A percentile compares a stretch with the other conserved stretches of the same genome.
phyloP scores from a whole-genome alignment of 164 flowering plant species.

The Magnolia kwangsiensis region DNA sequence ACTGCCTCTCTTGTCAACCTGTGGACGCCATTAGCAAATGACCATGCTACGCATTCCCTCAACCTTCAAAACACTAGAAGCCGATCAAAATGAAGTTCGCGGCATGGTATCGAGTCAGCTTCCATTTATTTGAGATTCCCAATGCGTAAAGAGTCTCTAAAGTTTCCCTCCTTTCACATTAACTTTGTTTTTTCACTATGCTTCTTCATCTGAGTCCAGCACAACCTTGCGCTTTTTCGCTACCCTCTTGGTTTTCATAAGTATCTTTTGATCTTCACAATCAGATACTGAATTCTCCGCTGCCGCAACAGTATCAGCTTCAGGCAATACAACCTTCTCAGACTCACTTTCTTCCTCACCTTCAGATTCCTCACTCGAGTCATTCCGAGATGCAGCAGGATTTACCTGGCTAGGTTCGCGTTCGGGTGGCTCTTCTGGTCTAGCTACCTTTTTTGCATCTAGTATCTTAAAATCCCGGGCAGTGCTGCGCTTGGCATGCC shows the following conservation, averaged over 20 bases:
- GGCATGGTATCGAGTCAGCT: no score
- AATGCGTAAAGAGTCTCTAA: no score
- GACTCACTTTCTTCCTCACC: slow-evolving; percentile 38
- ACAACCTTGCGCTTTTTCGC: slow-evolving; percentile 42
- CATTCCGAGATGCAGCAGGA: slow-evolving; percentile 24
- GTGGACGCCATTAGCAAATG: background rate
- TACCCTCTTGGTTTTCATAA: slow-evolving; percentile 37
- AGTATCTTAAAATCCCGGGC: slow-evolving; percentile 70
- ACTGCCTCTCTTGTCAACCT: no score
- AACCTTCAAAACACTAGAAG: background rate
- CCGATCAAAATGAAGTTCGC: background rate
- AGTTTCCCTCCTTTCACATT: background rate
- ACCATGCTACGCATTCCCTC: background rate
- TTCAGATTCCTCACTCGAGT: slow-evolving; percentile 33
- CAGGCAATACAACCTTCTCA: slow-evolving; percentile 30
- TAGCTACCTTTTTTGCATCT: slow-evolving; percentile 19
- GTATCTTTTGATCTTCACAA: slow-evolving; percentile 30
- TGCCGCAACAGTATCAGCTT: slow-evolving; percentile 27
- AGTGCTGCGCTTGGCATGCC: slow-evolving; percentile 86
- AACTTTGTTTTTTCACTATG: slow-evolving; percentile 9
- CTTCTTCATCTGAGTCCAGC: slow-evolving; percentile 68
- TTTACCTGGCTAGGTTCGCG: slow-evolving; percentile 20
- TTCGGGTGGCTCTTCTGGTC: slow-evolving; percentile 37
- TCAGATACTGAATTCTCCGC: slow-evolving; percentile 49
- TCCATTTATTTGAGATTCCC: no score